Base-by-base conservation (phyloP, 2,329 filamentous ascomycete species). In the Colletotrichum navitas region DNA sequence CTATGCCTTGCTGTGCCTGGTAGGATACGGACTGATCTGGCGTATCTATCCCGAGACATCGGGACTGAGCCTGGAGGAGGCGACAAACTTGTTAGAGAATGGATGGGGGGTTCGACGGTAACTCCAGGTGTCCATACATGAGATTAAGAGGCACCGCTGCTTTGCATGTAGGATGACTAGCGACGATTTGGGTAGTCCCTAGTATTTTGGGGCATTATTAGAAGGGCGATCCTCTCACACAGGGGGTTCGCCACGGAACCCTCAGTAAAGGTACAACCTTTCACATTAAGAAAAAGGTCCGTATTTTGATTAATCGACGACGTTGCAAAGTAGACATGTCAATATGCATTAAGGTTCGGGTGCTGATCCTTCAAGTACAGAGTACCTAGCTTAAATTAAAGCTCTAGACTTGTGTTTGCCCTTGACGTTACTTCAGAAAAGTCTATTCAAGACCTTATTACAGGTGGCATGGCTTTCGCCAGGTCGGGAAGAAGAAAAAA, bases 21-120 rank as follows among this genome's bases (percentile, higher is more conserved):
- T 82, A 1, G 93, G 93, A 0, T 96, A 93, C 87, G 77, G 86
- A 29, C 83, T 86, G 8, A 87, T 97, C 14, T 94, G 90, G 88
- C 81, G 80, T 36, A 92, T 95, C 47, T 97, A 97, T 81, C 95
- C 94, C 0, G 94, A 97, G 84, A 97, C 94, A 71, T 92, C 90
- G 67, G 94, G 94, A 0, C 80, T 97, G 78, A 91, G 90, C 73
- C 83, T 97, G 8, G 95, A 98, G 82, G 93, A 95, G 79, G 92
- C 93, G 8, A 90, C 92, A 8, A 87, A 85, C 18, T 81, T 97
- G 74, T 81, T 97, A 63, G 90, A 89, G 75, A 79, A 92, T 71
- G 92, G 91, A 7, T 97, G 92, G 92, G 93, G 93, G 0, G 90
- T 94, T 32, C 81, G 83, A 74, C 52, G 54, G 62, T 47, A 49